Percentiles rank a stretch among this genome's conserved stretches.
Conservation (phyloP, 352 stramenopile genomes). For the Pythium diclinum region DNA sequence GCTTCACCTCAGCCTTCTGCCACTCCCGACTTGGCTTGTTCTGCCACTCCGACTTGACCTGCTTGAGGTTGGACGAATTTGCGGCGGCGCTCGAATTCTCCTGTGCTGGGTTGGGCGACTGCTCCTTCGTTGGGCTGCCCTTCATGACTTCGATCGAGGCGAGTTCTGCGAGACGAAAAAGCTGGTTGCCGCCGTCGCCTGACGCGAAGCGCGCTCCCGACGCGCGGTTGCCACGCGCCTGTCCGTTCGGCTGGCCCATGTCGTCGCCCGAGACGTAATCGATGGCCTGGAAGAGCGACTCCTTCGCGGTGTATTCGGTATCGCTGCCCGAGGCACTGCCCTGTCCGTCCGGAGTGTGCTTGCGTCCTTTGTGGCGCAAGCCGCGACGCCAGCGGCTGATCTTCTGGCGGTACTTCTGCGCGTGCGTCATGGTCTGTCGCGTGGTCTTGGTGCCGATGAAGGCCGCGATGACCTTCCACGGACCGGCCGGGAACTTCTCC, state of each 20-base stretch:
- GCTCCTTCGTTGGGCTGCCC: slow-evolving; percentile 7
- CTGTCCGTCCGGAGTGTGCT: slow-evolving; percentile 43
- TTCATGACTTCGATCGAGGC: slow-evolving; percentile 74
- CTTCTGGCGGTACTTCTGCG: slow-evolving; percentile 85
- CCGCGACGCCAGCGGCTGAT: slow-evolving; percentile 78
- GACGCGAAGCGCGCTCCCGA: slow-evolving; percentile 11
- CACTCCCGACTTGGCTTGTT: slow-evolving; percentile 40
- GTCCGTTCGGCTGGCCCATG: slow-evolving; percentile 28
- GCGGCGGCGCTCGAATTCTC: slow-evolving; percentile 20
- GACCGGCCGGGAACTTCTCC: slow-evolving; percentile 80
- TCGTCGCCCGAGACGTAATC: slow-evolving; percentile 63
- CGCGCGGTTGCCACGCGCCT: not conserved
- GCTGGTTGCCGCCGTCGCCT: slow-evolving; percentile 38
- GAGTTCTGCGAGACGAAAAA: slow-evolving; percentile 74
- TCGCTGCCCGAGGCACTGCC: slow-evolving; percentile 33
- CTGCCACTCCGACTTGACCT: slow-evolving; percentile 28
- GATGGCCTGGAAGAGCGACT: slow-evolving; percentile 61
- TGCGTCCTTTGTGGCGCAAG: slow-evolving; percentile 76
- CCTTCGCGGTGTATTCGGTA: slow-evolving; percentile 48
- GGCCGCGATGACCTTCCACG: slow-evolving; percentile 80
- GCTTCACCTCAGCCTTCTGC: slow-evolving; percentile 59
- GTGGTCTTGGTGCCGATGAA: slow-evolving; percentile 84
- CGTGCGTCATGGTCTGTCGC: slow-evolving; percentile 92
- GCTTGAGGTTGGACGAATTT: slow-evolving; percentile 23
- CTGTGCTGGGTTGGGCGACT: slow-evolving; percentile 20